Percentiles rank a stretch among this genome's conserved stretches.
Conservation (phyloP, 768 basidiomycete genomes). For the Phaeotremella skinneri region DNA sequence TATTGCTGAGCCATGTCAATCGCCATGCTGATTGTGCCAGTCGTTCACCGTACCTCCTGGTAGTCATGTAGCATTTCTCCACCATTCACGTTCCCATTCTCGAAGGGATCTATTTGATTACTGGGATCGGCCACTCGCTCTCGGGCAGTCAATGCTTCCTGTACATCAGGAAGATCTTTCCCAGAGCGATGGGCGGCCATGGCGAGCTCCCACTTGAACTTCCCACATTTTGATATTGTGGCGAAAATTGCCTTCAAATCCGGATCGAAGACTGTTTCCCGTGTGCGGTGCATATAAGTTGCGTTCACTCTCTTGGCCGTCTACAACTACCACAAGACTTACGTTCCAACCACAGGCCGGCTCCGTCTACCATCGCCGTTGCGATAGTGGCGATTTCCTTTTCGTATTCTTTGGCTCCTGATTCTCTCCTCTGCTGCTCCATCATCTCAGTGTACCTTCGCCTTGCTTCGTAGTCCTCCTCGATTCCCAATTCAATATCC, state of each 20-base stretch:
- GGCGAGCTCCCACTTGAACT: conserved; percentile 33
- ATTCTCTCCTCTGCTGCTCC: conserved; percentile 12
- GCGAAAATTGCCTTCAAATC: conserved; percentile 30
- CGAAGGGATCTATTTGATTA: neutral
- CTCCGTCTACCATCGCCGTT: conserved; percentile 24
- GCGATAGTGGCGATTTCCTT: conserved; percentile 14
- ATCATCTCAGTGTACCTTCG: conserved; percentile 19
- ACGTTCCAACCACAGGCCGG: conserved; percentile 28
- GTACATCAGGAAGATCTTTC: neutral
- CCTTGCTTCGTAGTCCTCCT: conserved; percentile 15
- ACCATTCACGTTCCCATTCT: neutral
- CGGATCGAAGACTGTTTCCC: conserved; percentile 35
- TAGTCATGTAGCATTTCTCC: neutral
- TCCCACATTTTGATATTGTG: conserved; percentile 15
- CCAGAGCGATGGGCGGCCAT: neutral
- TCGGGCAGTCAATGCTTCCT: neutral
- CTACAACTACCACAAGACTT: neutral
- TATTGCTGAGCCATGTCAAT: conserved; percentile 12
- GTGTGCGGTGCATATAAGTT: neutral
- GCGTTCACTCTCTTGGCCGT: neutral
- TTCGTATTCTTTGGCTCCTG: conserved; percentile 12
- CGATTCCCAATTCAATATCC: conserved; percentile 19
- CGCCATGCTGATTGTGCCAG: neutral
- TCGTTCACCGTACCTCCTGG: neutral
- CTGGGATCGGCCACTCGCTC: no score